Evolutionary conservation across 108 stramenopile species (phyloP).

Genomic region (Skeletonema marinoi): DNA sequence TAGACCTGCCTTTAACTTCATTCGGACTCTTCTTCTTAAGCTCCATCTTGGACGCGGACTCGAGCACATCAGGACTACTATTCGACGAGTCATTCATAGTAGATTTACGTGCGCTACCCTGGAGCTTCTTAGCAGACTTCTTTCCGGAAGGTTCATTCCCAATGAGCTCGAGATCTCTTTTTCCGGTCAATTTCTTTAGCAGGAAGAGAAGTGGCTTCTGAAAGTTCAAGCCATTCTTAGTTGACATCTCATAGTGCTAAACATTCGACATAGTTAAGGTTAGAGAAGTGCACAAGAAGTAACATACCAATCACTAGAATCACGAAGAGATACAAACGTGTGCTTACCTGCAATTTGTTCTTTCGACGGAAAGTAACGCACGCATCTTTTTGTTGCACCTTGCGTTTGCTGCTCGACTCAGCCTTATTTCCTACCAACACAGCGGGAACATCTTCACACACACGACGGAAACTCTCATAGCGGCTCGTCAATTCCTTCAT

Average conservation of each 20-base stretch:
- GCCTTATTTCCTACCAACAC: slow-evolving; percentile 90
- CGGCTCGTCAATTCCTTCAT: slow-evolving; percentile 88
- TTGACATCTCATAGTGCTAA: slow-evolving; percentile 88
- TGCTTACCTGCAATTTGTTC: slow-evolving; percentile 58
- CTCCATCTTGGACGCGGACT: background rate
- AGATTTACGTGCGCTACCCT: background rate
- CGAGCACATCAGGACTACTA: background rate
- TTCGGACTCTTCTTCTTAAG: background rate
- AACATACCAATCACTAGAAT: background rate
- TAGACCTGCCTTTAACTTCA: slow-evolving; percentile 20
- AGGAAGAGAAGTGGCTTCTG: slow-evolving; percentile 89
- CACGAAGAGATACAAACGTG: background rate
- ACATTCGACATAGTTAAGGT: background rate
- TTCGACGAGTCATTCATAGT: background rate
- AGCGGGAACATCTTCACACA: slow-evolving; percentile 87
- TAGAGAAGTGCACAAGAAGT: background rate
- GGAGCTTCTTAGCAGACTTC: background rate
- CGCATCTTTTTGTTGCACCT: slow-evolving; percentile 59
- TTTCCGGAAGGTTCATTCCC: background rate
- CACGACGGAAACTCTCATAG: slow-evolving; percentile 79
- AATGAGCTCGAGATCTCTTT: slow-evolving; percentile 48
- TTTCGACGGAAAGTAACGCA: slow-evolving; percentile 86
- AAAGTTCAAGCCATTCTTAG: slow-evolving; percentile 88
- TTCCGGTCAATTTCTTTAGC: slow-evolving; percentile 62
- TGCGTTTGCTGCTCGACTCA: slow-evolving; percentile 86